These are phyloP conservation scores for Heliamphora pulchella DNA, from an alignment of 179 eudicot species.

Conservation along the genomic window DNA sequence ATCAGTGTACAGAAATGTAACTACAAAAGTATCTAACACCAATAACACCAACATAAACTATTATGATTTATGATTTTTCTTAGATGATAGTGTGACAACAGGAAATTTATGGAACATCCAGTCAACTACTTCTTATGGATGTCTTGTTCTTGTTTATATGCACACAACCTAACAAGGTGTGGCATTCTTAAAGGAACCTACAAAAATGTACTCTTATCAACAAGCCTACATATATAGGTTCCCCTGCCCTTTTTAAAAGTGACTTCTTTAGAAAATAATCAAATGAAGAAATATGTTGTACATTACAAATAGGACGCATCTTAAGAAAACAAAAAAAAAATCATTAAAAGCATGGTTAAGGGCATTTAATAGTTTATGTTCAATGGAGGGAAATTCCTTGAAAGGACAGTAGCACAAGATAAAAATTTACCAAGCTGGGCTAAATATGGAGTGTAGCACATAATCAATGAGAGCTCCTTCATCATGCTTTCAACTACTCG, in stretches of 20 bases:
- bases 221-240: background rate
- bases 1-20: background rate
- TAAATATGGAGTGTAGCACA: background rate
- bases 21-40: background rate
- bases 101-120: too few relatives aligned
- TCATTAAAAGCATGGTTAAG: background rate
- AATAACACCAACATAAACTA: background rate
- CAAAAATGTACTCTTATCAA: background rate
- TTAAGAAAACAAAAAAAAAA: background rate
- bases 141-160: background rate
- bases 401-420: background rate
- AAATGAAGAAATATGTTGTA: background rate
- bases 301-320: background rate
- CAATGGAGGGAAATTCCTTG: background rate
- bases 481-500: background rate
- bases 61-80: background rate
- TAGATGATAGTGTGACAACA: background rate
- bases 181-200: background rate
- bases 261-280: background rate
- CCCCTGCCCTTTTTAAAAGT: too few relatives aligned
- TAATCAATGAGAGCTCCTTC: constrained; percentile 1
- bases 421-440: background rate
- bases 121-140: background rate
- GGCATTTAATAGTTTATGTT: background rate
- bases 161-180: background rate